Conservation (phyloP, 2,329 filamentous ascomycete genomes). For the Uncinocarpus reesii region DNA sequence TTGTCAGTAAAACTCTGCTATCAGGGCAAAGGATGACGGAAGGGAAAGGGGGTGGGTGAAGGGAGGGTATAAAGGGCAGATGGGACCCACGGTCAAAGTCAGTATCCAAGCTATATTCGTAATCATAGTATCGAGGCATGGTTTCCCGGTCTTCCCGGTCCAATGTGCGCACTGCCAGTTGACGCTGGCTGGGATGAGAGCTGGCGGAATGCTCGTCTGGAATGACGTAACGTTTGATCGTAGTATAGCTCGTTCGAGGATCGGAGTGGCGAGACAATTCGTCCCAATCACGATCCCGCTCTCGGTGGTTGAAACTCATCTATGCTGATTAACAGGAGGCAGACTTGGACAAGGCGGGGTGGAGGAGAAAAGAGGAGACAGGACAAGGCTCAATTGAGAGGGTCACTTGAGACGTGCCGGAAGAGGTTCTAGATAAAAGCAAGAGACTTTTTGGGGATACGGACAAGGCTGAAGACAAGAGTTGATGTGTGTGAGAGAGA, state of each 20-base stretch:
- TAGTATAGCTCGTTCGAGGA: conserved; percentile 28
- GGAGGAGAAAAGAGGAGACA: not conserved
- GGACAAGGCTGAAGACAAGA: conserved; percentile 3
- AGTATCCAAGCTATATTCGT: conserved; percentile 36
- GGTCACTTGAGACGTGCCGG: not conserved
- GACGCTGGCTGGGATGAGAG: conserved; percentile 32
- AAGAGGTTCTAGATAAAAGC: not conserved
- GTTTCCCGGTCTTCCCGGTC: conserved; percentile 34
- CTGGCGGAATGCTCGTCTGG: conserved; percentile 30
- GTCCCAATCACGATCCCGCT: conserved; percentile 34
- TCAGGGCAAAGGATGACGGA: not conserved
- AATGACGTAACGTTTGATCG: conserved; percentile 50
- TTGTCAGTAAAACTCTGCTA: conserved; percentile 3
- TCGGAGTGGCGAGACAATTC: conserved; percentile 32
- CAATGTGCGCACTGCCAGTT: conserved; percentile 33
- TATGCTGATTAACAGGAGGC: conserved; percentile 32
- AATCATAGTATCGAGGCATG: conserved; percentile 32
- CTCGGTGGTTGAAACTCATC: conserved; percentile 32
- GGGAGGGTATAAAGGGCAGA: conserved; percentile 38
- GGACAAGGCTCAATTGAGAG: not conserved
- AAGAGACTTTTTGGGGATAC: not conserved
- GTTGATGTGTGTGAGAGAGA: not conserved
- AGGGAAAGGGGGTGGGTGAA: conserved; percentile 40
- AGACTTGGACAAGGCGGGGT: not conserved
- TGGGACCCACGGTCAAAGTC: conserved; percentile 37